Percentiles rank a stretch among this genome's conserved stretches.
Conservation (phyloP, 495 filamentous ascomycete genomes). For the Filosporella fistucella region DNA sequence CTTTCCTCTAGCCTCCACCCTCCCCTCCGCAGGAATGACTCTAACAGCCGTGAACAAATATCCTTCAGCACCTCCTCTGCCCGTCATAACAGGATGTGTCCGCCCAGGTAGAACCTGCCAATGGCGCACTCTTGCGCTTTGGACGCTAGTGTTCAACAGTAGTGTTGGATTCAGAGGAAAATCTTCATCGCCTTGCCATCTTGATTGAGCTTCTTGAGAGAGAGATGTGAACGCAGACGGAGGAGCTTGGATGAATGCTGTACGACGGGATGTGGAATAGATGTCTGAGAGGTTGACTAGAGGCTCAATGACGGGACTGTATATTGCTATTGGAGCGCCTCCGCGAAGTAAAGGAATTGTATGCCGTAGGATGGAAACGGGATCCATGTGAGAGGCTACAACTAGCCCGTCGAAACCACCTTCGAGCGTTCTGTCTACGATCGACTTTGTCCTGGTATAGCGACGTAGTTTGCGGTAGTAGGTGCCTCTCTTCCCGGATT, state of each 20-base stretch:
- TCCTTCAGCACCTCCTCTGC: constrained; percentile 81
- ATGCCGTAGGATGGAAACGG: constrained; percentile 66
- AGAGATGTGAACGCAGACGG: constrained; percentile 9
- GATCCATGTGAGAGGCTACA: constrained; percentile 75
- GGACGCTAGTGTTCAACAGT: constrained; percentile 72
- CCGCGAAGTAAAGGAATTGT: constrained; percentile 75
- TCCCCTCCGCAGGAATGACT: constrained; percentile 72
- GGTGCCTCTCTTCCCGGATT: constrained; percentile 69
- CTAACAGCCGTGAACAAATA: constrained; percentile 82
- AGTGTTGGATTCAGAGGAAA: constrained; percentile 83
- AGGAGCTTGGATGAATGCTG: constrained; percentile 55
- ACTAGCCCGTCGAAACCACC: constrained; percentile 83
- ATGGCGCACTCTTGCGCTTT: constrained; percentile 65
- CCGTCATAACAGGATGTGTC: constrained; percentile 92
- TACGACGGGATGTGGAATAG: constrained; percentile 70
- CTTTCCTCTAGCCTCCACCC: constrained; percentile 77
- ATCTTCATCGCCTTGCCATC: constrained; percentile 55
- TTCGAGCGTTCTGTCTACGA: constrained; percentile 66
- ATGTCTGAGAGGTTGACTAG: constrained; percentile 69
- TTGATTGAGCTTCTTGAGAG: constrained; percentile 31
- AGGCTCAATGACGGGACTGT: constrained; percentile 72
- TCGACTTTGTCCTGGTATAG: constrained; percentile 60
- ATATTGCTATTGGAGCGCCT: constrained; percentile 80
- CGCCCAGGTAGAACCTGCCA: constrained; percentile 92
- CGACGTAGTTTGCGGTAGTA: constrained; percentile 84